Percentiles rank a stretch among this genome's conserved stretches.
Evolutionary conservation across 331 rosid genomes (phyloP).

Genomic region (Malus hybrid): DNA sequence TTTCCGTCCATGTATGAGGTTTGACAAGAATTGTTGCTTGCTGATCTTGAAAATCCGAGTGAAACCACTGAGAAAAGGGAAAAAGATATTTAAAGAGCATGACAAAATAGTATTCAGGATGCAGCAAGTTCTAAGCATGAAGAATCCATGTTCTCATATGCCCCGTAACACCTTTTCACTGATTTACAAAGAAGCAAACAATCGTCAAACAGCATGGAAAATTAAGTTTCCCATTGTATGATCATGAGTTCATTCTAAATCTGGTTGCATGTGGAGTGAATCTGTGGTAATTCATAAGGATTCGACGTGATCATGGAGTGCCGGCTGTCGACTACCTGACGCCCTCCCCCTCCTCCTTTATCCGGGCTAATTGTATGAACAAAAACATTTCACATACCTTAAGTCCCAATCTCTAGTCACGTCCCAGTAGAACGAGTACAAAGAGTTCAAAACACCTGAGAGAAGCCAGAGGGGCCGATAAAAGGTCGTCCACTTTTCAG

Average conservation of each 20-base stretch:
- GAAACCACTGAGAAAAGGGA: conserved; percentile 59
- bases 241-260: background rate
- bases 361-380: background rate
- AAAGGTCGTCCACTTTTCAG: conserved; percentile 68
- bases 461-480: conserved; percentile 95
- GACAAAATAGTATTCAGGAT: background rate
- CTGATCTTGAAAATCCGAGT: conserved; percentile 92
- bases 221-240: background rate
- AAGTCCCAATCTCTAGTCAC: conserved; percentile 94
- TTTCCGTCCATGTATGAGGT: conserved; percentile 62
- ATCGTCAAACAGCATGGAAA: background rate
- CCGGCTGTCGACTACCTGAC: too few relatives aligned
- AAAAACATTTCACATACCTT: conserved; percentile 44
- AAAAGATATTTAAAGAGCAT: conserved; percentile 1
- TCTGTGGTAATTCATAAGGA: too few relatives aligned
- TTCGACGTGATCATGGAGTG: too few relatives aligned
- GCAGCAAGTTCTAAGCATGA: conserved; percentile 1
- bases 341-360: too few relatives aligned
- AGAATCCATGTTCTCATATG: background rate
- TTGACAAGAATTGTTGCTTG: conserved; percentile 54
- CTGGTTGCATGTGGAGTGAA: background rate
- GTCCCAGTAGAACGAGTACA: conserved; percentile 95
- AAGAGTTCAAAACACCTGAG: conserved; percentile 71
- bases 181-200: background rate
- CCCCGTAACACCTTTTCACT: background rate